Base-by-base conservation (phyloP, 1,284 basidiomycete species). In the Apiotrichum laibachii region DNA sequence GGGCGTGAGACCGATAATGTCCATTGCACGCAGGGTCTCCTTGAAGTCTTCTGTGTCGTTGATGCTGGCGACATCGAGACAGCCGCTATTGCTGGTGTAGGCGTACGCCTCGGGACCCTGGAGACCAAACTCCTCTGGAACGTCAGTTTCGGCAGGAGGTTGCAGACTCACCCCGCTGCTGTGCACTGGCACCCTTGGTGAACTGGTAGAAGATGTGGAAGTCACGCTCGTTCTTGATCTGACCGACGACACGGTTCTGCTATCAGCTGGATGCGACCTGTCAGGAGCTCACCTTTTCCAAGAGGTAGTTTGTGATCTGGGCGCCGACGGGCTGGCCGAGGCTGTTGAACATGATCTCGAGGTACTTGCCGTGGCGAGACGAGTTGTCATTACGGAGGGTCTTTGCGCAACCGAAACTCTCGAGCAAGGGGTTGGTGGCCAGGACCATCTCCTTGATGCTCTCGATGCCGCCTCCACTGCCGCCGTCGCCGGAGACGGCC, bases 161-260 rank as follows among this genome's bases (percentile, higher is more conserved):
- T 21, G 16, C 11, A 10, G 69, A 69, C 81, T 31, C 55, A 90
- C 91, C 90, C 77, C 92, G 85, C 78, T 97, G 92, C 55, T 88
- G 88, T 48, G 87, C 82, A 7, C 88, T 86, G 6, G 96, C 96
- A 8, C 88, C 93, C 77, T 98, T 99, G 45, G 96, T 97, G 77
- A 99, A 95, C 76, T 99, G 96, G 79, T 99, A 99, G 81, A 99
- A 99, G 65, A 99, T 96, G 77, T 99, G 96, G 78, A 99, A 99
- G 77, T 96, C 92, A 62, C 96, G 86, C 79, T 99, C 96, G 68
- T 92, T 89, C 72, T 91, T 88, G 60, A 99, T 92, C 76, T 99
- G 96, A 19, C 93, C 92, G 7, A 98, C 94, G 15, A 99, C 92
- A 65, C 96, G 90, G 55, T 89, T 89, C 80, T 81, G 63, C 21